phyloP scores from a whole-genome alignment of 148 eudicot species.

The Agrostemma githago region DNA sequence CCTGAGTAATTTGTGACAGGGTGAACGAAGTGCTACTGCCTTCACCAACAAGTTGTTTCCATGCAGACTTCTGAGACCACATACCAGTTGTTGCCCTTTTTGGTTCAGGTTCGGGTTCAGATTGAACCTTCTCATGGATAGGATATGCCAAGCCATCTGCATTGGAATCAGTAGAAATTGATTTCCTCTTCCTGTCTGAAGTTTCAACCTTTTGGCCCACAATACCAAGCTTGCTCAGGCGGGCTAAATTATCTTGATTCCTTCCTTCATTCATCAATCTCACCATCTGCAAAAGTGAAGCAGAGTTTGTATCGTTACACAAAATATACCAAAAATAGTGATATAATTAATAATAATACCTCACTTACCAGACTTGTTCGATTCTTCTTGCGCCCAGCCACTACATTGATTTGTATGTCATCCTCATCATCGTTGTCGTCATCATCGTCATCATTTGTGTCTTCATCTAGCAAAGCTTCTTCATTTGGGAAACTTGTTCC shows the following conservation, averaged over 20 bases:
- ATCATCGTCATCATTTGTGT: background rate
- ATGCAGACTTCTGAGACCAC: constrained; percentile 40
- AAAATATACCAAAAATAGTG: background rate
- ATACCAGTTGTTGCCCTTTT: constrained; percentile 20
- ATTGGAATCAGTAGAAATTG: constrained; percentile 23
- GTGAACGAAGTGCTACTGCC: constrained; percentile 33
- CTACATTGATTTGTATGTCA: constrained; percentile 57
- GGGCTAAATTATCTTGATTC: constrained; percentile 20
- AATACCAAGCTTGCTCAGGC: constrained; percentile 22
- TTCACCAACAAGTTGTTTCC: constrained; percentile 45
- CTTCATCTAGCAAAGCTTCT: constrained; percentile 6
- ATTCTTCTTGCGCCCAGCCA: constrained; percentile 30
- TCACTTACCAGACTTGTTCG: constrained; percentile 27
- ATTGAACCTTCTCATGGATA: constrained; percentile 18
- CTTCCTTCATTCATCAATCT: constrained; percentile 19
- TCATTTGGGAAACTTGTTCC: constrained; percentile 20
- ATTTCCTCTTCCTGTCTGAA: constrained; percentile 50
- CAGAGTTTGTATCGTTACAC: background rate
- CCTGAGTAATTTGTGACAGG: constrained; percentile 33
- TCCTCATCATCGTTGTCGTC: constrained; percentile 31
- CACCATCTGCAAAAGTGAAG: constrained; percentile 29
- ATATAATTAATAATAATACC: constrained; percentile 30
- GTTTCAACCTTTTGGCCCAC: constrained; percentile 22
- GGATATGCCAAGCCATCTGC: constrained; percentile 19
- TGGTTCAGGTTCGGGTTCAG: constrained; percentile 18